Base-by-base conservation (phyloP, 169 alveolate genomes). In the Plasmodium vinckei region DNA sequence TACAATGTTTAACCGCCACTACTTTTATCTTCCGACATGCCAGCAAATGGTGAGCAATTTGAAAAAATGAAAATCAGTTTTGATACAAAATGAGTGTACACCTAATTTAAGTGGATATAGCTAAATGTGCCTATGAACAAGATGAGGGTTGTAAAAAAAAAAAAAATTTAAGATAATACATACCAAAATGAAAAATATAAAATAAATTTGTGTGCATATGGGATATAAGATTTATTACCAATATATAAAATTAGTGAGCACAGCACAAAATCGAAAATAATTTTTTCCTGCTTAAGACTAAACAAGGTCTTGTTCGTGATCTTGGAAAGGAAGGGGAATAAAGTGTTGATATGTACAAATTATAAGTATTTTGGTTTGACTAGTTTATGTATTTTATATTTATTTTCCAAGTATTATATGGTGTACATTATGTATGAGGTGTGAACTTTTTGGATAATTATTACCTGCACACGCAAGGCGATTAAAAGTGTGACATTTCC, bases 381-480 rank as follows among this genome's bases (percentile, higher is more conserved):
- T 13, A 13, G 1, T 49, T 49, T 49, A 12, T 49, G 39, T 56
- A 42, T 23, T 42, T 42, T 10, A 33, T 64, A n/a, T 39, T 42
- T 19, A 5, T 42, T 64, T 64, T 64, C 0, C 9, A 19, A 3
- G 5, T 21, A 19, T 21, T 21, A 17, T 17, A 9, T 13, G 13
- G 6, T 56, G 21, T 0, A 12, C 21, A 54, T 54, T 15, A 13
- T 12, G 15, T 5, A 27, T 19, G n/a, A 19, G 5, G n/a, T 44
- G 25, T n/a, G 27, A 2, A 39, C 44, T 73, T 42, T 44, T 57
- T 60, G 25, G 15, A 17, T 4, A 59, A 10, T 25, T 17, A 15
- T 61, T 84, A 84, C 91, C 69, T 84, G 91, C 59, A 42, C 91
- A 33, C 91, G 25, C n/a, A 84, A 33, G 51, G 91, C 87, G 13